phyloP scores from a whole-genome alignment of 441 rosid genomes.

The Daphne laureola region DNA sequence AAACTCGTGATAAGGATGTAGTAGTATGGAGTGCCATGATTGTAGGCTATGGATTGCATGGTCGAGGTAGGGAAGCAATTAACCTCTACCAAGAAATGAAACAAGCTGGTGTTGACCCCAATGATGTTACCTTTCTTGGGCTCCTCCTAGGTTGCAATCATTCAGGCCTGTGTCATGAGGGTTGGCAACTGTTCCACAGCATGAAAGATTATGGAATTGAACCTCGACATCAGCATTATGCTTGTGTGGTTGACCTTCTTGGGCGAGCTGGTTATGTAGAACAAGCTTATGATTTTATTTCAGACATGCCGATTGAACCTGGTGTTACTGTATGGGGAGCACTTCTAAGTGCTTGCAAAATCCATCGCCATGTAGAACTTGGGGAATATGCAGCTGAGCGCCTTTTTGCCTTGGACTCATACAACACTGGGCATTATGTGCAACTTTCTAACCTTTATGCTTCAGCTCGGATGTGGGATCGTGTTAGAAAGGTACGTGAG shows the following conservation, averaged over 20 bases:
- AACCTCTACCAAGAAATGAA: constrained; percentile 46
- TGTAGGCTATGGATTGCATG: constrained; percentile 72
- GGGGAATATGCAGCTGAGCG: constrained; percentile 65
- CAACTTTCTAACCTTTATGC: constrained; percentile 86
- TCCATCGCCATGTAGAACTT: constrained; percentile 45
- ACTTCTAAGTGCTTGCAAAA: constrained; percentile 66
- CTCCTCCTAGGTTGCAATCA: constrained; percentile 69
- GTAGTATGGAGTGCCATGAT: constrained; percentile 85
- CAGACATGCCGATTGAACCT: constrained; percentile 56
- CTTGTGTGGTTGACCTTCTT: constrained; percentile 70
- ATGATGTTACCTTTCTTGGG: constrained; percentile 70
- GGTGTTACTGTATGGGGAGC: constrained; percentile 73
- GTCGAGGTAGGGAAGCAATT: constrained; percentile 55
- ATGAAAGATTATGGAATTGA: constrained; percentile 47
- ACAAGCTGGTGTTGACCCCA: constrained; percentile 46
- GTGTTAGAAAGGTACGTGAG: constrained; percentile 44
- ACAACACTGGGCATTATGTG: constrained; percentile 66
- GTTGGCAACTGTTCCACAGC: constrained; percentile 61
- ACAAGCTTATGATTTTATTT: constrained; percentile 51
- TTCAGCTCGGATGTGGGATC: constrained; percentile 53
- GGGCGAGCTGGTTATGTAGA: constrained; percentile 59
- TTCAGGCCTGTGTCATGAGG: constrained; percentile 60
- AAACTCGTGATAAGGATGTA: constrained; percentile 51
- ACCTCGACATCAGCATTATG: constrained; percentile 72
- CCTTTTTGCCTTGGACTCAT: constrained; percentile 57